These are phyloP conservation scores for Copromyces sp. DNA, from an alignment of 495 filamentous ascomycete species.

Conservation along the genomic window DNA sequence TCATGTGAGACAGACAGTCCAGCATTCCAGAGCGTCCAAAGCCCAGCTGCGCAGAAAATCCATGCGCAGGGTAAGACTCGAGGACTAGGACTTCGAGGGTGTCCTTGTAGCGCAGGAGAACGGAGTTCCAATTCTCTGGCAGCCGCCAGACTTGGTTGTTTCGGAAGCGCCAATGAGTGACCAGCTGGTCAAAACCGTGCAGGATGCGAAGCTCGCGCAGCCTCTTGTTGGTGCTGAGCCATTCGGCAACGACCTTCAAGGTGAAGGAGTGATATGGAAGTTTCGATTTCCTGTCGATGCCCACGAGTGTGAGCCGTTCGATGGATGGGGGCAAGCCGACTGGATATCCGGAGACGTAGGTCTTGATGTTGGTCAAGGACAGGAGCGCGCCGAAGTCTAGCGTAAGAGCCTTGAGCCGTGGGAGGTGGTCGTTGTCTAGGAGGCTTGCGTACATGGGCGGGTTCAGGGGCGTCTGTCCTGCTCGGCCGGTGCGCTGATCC, in stretches of 20 bases:
- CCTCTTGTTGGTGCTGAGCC: not conserved
- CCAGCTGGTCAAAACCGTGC: not conserved
- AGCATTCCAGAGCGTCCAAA: no score
- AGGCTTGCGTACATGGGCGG: not conserved
- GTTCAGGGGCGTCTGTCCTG: not conserved
- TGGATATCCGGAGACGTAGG: fast-evolving
- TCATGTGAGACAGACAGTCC: no score
- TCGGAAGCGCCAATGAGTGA: fast-evolving
- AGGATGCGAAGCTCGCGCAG: not conserved
- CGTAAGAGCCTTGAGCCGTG: not conserved
- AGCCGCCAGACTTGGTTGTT: not conserved
- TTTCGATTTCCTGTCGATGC: not conserved
- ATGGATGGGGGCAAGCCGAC: not conserved
- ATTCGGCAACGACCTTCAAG: not conserved
- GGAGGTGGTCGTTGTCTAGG: not conserved
- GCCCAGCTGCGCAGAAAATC: no score
- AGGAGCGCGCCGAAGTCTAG: not conserved
- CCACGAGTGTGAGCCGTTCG: not conserved
- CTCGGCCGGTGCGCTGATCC: no score
- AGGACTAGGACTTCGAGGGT: no score
- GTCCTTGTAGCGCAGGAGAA: no score
- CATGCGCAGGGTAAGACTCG: no score
- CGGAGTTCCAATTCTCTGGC: fast-evolving
- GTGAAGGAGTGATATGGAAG: not conserved
- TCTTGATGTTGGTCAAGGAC: not conserved